Evolutionary conservation across 2,329 filamentous ascomycete genomes (phyloP).

Genomic region (Ophiostoma populinum): DNA sequence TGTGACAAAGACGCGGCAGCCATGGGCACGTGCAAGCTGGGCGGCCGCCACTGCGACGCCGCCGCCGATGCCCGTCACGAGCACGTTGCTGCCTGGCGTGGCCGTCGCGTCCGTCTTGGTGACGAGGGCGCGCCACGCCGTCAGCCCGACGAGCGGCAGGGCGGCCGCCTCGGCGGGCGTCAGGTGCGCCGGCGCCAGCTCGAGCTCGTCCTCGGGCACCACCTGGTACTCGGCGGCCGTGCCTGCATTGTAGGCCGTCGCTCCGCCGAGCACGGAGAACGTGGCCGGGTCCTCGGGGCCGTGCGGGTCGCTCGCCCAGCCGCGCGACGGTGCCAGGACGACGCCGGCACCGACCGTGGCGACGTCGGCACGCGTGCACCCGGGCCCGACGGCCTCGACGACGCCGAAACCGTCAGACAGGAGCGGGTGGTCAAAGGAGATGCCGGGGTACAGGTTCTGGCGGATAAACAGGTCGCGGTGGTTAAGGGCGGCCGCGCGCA

Average conservation of each 20-base stretch:
- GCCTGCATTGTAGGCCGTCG: conserved; percentile 45
- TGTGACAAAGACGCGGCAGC: conserved; percentile 67
- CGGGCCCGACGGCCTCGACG: conserved; percentile 47
- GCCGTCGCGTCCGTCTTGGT: conserved; percentile 38
- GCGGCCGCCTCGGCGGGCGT: conserved; percentile 61
- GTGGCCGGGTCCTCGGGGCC: conserved; percentile 49
- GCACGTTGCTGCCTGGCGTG: conserved; percentile 47
- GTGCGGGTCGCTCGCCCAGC: conserved; percentile 54
- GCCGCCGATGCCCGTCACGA: conserved; percentile 84
- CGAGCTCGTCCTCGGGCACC: conserved; percentile 55
- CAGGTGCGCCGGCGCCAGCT: conserved; percentile 58
- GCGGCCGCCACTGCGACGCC: conserved; percentile 74
- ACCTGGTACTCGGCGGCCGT: conserved; percentile 58
- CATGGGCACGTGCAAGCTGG: conserved; percentile 59
- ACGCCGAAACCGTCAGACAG: conserved; percentile 68
- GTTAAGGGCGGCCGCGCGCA: conserved; percentile 73
- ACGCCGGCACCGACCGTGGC: conserved; percentile 48
- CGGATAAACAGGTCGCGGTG: conserved; percentile 92
- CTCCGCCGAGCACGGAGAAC: conserved; percentile 54
- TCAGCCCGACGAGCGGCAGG: conserved; percentile 69
- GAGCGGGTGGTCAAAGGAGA: conserved; percentile 61
- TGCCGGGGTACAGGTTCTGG: conserved; percentile 76
- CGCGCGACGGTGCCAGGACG: conserved; percentile 58
- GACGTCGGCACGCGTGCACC: conserved; percentile 18
- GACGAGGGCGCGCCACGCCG: conserved; percentile 72